These are phyloP conservation scores for Aegilops umbellulata DNA, from an alignment of 176 grass and related monocot species.

Conservation along the genomic window DNA sequence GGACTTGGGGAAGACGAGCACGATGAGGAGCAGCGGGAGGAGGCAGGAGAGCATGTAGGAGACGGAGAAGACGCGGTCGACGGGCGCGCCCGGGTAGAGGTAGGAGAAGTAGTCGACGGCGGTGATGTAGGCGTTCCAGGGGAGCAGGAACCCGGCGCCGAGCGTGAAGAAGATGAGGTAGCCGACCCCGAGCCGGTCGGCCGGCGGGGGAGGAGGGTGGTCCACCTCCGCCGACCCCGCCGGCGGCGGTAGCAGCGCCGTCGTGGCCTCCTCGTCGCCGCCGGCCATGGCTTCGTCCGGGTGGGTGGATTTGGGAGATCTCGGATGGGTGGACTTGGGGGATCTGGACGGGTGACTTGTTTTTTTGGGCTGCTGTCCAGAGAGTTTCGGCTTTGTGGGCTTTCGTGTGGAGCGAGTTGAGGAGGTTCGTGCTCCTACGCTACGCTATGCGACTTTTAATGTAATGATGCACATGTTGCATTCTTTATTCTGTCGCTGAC, in stretches of 20 bases:
- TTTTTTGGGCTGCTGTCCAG: neutral
- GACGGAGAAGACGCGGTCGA: slow-evolving; percentile 93
- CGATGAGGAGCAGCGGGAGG: slow-evolving; percentile 57
- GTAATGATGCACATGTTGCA: neutral
- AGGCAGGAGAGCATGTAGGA: slow-evolving; percentile 77
- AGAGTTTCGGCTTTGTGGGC: neutral
- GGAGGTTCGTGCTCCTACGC: neutral
- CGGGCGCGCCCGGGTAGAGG: slow-evolving; percentile 69
- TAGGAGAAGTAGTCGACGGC: slow-evolving; percentile 98
- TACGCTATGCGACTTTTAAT: neutral
- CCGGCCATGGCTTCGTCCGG: slow-evolving; percentile 22
- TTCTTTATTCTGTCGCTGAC: neutral
- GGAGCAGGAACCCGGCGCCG: slow-evolving; percentile 81
- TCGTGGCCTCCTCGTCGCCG: slow-evolving; percentile 38
- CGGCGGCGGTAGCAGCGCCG: slow-evolving; percentile 28
- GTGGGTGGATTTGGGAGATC: neutral
- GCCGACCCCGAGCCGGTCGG: slow-evolving; percentile 46
- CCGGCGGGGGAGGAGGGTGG: neutral
- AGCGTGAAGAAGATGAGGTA: slow-evolving; percentile 88
- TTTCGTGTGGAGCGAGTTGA: neutral
- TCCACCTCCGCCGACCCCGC: neutral
- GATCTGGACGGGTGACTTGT: neutral
- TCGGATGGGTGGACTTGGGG: neutral
- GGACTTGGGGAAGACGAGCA: slow-evolving; percentile 73
- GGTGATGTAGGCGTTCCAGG: slow-evolving; percentile 99